Percentiles rank a stretch among this genome's conserved stretches.
Conservation (phyloP, 495 filamentous ascomycete genomes). For the Penicillium riverlandense region DNA sequence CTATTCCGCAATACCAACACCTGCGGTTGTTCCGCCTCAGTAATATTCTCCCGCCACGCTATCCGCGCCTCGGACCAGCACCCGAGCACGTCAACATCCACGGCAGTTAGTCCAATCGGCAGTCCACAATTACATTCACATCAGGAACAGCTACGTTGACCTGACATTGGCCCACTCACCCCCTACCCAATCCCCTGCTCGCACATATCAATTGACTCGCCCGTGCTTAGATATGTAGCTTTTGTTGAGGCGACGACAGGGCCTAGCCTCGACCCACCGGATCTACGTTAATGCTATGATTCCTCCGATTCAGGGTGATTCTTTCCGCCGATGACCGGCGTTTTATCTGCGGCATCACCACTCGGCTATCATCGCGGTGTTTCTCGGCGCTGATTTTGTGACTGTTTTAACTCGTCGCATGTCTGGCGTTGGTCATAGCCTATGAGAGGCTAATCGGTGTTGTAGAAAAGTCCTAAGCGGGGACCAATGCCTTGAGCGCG, state of each 20-base stretch:
- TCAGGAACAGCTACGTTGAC: not conserved
- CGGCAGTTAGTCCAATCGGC: conserved; percentile 5
- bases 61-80: not conserved
- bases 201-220: not conserved
- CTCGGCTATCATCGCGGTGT: too few species aligned
- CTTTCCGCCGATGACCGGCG: conserved; percentile 15
- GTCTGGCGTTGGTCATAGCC: too few species aligned
- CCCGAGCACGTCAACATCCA: not conserved
- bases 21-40: conserved; percentile 4
- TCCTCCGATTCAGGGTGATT: not conserved
- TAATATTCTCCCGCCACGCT: conserved; percentile 8
- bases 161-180: not conserved
- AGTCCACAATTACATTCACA: not conserved
- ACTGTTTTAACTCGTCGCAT: too few species aligned
- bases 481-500: too few species aligned
- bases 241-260: conserved; percentile 3
- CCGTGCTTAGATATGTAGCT: not conserved
- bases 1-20: not conserved
- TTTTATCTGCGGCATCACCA: not conserved
- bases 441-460: too few species aligned
- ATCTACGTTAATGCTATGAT: too few species aligned
- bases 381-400: too few species aligned
- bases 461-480: too few species aligned
- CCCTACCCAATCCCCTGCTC: not conserved
- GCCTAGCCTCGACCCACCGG: not conserved